A percentile compares a stretch with the other conserved stretches of the same genome.
These are phyloP conservation scores for Gardenia jasminoides DNA, from an alignment of 257 asterid genomes.

Conservation along the genomic window DNA sequence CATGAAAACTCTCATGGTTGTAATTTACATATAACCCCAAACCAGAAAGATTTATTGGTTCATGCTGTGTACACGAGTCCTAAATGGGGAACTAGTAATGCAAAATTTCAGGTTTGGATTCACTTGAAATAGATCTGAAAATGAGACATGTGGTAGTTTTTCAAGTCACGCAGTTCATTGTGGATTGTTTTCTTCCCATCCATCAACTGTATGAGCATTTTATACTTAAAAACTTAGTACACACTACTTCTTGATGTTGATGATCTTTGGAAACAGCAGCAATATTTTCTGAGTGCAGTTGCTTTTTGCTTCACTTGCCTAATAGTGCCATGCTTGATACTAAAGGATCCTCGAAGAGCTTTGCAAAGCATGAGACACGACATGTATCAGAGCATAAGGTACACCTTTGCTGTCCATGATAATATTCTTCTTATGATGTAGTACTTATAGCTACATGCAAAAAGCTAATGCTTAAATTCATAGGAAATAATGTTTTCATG, in stretches of 20 bases:
- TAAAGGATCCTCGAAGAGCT: constrained; percentile 65
- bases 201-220: background rate
- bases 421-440: background rate
- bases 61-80: background rate
- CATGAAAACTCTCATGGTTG: background rate
- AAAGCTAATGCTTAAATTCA: constrained; percentile 19
- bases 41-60: background rate
- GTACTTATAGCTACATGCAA: background rate
- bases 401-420: constrained; percentile 13
- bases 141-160: background rate
- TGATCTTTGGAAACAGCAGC: background rate
- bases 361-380: constrained; percentile 72
- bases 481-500: constrained; percentile 17
- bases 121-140: background rate
- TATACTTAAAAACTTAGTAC: background rate
- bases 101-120: background rate
- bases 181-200: background rate
- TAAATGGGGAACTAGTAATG: background rate
- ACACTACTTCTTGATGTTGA: background rate
- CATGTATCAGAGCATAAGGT: constrained; percentile 92
- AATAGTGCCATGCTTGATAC: constrained; percentile 53
- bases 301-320: constrained; percentile 10
- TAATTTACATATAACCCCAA: background rate
- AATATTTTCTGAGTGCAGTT: background rate
- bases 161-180: background rate